Evolutionary conservation across 352 stramenopile genomes (phyloP).

Genomic region (Thalassiosira hispida): DNA sequence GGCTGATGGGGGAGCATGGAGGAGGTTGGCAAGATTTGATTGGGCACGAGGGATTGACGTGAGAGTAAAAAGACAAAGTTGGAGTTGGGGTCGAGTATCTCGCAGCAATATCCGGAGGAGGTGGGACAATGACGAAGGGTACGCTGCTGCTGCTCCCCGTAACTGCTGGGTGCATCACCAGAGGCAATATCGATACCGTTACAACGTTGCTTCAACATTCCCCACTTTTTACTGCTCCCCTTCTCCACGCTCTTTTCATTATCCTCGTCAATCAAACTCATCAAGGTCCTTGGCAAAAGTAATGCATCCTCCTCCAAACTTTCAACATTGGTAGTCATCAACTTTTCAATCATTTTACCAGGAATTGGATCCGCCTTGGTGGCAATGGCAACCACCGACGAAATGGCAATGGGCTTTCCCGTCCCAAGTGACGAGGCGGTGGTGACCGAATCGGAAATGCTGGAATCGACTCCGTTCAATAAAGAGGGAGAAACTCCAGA

Average conservation of each 20-base stretch:
- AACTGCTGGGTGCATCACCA: background rate
- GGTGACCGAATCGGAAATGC: constrained; percentile 13
- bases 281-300: constrained; percentile 32
- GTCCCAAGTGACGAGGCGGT: background rate
- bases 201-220: constrained; percentile 40
- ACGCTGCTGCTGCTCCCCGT: background rate
- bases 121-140: constrained; percentile 33
- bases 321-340: constrained; percentile 4
- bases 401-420: constrained; percentile 13
- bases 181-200: constrained; percentile 23
- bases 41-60: constrained; percentile 36
- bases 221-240: background rate
- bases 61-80: constrained; percentile 45
- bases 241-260: background rate
- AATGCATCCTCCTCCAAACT: constrained; percentile 35
- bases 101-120: constrained; percentile 40
- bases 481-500: constrained; percentile 23
- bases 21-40: constrained; percentile 34
- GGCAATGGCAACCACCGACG: constrained; percentile 29
- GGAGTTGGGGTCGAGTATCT: constrained; percentile 46
- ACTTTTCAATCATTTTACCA: constrained; percentile 15
- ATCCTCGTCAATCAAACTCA: constrained; percentile 17
- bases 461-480: background rate
- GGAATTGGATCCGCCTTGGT: constrained; percentile 12
- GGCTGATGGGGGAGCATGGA: constrained; percentile 20